Evolutionary conservation across 495 filamentous ascomycete genomes (phyloP).

Genomic region (Penicillium manginii): DNA sequence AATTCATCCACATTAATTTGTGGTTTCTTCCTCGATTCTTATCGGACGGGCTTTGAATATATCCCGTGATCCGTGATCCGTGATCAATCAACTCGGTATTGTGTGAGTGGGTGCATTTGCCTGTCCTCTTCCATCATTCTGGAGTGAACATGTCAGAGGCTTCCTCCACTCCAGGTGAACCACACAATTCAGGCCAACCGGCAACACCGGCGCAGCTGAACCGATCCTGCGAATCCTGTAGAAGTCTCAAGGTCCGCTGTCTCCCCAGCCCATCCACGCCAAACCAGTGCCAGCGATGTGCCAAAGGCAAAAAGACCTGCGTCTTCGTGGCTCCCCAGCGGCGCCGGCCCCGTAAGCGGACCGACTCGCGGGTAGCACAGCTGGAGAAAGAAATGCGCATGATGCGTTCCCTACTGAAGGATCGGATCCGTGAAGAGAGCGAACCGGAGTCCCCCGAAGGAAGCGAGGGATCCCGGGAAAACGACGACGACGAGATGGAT

Average conservation of each 20-base stretch:
- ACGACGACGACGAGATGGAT: slow-evolving; percentile 28
- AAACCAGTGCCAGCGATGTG: slow-evolving; percentile 75
- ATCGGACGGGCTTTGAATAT: background rate
- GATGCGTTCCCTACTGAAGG: slow-evolving; percentile 50
- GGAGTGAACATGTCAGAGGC: slow-evolving; percentile 36
- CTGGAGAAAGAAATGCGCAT: slow-evolving; percentile 86
- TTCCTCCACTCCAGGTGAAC: slow-evolving; percentile 36
- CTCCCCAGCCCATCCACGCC: slow-evolving; percentile 65
- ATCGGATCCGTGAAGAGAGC: slow-evolving; percentile 38
- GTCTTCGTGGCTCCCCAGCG: slow-evolving; percentile 77
- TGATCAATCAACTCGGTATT: background rate
- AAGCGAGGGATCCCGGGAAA: slow-evolving; percentile 30
- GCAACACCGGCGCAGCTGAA: slow-evolving; percentile 44
- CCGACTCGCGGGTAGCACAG: slow-evolving; percentile 83
- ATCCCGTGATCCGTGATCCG: background rate
- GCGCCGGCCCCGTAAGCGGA: slow-evolving; percentile 80
- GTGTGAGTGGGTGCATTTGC: background rate
- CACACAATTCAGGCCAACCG: slow-evolving; percentile 18
- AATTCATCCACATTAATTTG: background rate
- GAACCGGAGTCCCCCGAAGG: slow-evolving; percentile 35
- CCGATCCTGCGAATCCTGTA: slow-evolving; percentile 85
- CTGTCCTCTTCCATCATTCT: background rate
- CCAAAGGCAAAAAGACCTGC: slow-evolving; percentile 74
- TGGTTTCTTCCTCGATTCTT: background rate
- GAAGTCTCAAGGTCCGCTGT: slow-evolving; percentile 83